Percentiles rank a stretch among this genome's conserved stretches.
phyloP scores from a whole-genome alignment of 2,329 filamentous ascomycete species.

The Aureobasidium sp. region DNA sequence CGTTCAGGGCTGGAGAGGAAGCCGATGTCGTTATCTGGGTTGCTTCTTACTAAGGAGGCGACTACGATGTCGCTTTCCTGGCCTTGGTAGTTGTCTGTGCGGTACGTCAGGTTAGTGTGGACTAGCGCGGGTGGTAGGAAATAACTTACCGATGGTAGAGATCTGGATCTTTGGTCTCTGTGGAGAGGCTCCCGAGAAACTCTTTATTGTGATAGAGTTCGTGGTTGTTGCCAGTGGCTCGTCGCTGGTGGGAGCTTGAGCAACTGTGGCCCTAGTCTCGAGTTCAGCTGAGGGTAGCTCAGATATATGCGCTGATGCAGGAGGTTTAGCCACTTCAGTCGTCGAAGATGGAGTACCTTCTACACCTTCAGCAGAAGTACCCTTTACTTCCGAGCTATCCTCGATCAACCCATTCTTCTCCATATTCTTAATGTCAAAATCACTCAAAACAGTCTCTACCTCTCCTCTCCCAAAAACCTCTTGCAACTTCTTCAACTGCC shows the following conservation, averaged over 20 bases:
- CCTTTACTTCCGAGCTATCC: neutral
- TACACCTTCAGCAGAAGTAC: neutral
- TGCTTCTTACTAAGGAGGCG: slow-evolving; percentile 63
- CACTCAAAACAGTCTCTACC: slow-evolving; percentile 54
- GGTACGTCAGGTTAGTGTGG: neutral
- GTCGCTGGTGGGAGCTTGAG: neutral
- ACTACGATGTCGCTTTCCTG: slow-evolving; percentile 66
- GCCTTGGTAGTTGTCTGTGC: slow-evolving; percentile 58
- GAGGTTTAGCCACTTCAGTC: neutral
- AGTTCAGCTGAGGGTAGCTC: neutral
- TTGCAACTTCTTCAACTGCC: slow-evolving; percentile 47
- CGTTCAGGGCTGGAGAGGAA: slow-evolving; percentile 60
- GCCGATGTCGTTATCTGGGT: slow-evolving; percentile 48
- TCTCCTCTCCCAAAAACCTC: slow-evolving; percentile 33
- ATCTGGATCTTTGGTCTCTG: neutral
- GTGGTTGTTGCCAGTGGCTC: too few relatives aligned
- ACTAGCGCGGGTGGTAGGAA: too few relatives aligned
- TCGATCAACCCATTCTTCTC: slow-evolving; percentile 19
- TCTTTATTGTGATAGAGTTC: neutral
- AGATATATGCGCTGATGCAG: too few relatives aligned
- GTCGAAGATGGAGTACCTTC: neutral
- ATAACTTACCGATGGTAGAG: neutral
- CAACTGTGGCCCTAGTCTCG: neutral
- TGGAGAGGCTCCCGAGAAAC: neutral
- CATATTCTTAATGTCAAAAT: slow-evolving; percentile 52